These are phyloP conservation scores for Paraconiothyrium sp. DNA, from an alignment of 2,329 filamentous ascomycete genomes.

Conservation along the genomic window DNA sequence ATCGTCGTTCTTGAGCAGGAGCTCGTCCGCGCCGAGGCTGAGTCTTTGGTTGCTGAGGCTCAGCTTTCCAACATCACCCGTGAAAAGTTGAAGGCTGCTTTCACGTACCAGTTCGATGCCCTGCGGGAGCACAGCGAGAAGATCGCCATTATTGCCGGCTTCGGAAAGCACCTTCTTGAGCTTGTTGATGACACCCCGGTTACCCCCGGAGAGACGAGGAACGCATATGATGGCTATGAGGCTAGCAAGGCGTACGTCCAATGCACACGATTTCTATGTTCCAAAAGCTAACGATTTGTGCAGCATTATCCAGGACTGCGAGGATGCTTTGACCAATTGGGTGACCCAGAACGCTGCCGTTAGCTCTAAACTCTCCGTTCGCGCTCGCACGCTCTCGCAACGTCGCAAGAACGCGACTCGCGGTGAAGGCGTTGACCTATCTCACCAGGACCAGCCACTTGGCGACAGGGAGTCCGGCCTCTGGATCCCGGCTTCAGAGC, in stretches of 20 bases:
- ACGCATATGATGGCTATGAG: slow-evolving; percentile 97
- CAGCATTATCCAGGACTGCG: slow-evolving; percentile 97
- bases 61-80: slow-evolving; percentile 99
- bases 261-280: not conserved
- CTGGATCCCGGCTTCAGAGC: slow-evolving; percentile 81
- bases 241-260: slow-evolving; percentile 80
- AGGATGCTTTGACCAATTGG: slow-evolving; percentile 97
- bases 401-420: slow-evolving; percentile 74
- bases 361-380: slow-evolving; percentile 84
- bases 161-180: slow-evolving; percentile 97
- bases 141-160: slow-evolving; percentile 96
- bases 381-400: slow-evolving; percentile 86
- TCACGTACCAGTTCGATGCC: slow-evolving; percentile 97
- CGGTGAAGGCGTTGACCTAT: slow-evolving; percentile 80
- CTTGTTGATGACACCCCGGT: slow-evolving; percentile 96
- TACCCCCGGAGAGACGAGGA: slow-evolving; percentile 93
- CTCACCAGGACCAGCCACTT: slow-evolving; percentile 81
- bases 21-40: slow-evolving; percentile 95
- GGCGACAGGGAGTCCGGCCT: slow-evolving; percentile 73
- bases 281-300: slow-evolving; percentile 28
- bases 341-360: slow-evolving; percentile 90
- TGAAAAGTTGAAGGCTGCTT: slow-evolving; percentile 98
- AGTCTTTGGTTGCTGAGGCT: slow-evolving; percentile 97
- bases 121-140: slow-evolving; percentile 98
- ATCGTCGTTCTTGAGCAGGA: slow-evolving; percentile 99